These are phyloP conservation scores for Harrya chromipes DNA, from an alignment of 768 basidiomycete species.

Conservation along the genomic window DNA sequence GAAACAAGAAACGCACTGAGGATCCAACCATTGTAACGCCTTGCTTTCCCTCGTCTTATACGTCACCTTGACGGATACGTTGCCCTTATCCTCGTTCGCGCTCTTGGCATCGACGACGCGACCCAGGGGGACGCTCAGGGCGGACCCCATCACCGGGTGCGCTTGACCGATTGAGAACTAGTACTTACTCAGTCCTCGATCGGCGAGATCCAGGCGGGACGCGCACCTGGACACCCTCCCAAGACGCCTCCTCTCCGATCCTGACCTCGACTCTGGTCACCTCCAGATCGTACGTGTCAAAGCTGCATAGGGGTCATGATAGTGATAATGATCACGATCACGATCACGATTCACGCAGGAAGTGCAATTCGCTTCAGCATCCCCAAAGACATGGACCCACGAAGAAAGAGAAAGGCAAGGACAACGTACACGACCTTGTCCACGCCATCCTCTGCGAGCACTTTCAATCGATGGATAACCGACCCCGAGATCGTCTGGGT, in stretches of 20 bases:
- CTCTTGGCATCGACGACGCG: constrained; percentile 29
- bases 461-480: constrained; percentile 58
- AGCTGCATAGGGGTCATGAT: constrained; percentile 33
- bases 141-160: constrained; percentile 73
- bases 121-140: constrained; percentile 58
- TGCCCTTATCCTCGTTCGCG: constrained; percentile 22
- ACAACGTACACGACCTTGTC: constrained; percentile 52
- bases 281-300: constrained; percentile 73
- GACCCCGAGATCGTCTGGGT: constrained; percentile 59
- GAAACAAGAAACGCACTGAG: constrained; percentile 51
- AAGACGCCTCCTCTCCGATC: constrained; percentile 39
- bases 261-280: constrained; percentile 50
- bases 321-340: background rate
- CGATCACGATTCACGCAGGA: background rate
- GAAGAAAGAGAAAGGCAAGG: background rate
- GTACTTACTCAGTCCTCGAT: background rate
- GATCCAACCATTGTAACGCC: constrained; percentile 85
- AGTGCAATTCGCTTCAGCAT: no score
- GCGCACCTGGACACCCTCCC: constrained; percentile 42
- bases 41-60: constrained; percentile 76
- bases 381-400: no score
- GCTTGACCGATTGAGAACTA: constrained; percentile 56
- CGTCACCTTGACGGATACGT: constrained; percentile 45
- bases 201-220: no score
- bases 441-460: constrained; percentile 46